These are phyloP conservation scores for Spongospora subterranea DNA, from an alignment of 208 protist genomes.

Conservation along the genomic window DNA sequence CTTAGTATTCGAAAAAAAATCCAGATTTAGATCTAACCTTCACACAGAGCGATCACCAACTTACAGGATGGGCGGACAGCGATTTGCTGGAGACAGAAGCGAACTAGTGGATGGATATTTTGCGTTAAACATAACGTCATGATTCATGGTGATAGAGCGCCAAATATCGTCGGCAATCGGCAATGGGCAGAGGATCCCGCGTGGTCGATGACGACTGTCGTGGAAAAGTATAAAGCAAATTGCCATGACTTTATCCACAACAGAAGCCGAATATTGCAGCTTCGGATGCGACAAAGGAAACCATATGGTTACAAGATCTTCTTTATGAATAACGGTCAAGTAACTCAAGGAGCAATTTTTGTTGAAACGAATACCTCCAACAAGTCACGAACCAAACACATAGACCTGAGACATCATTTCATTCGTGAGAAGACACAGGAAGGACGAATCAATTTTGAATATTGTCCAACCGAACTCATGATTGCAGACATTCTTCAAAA, in stretches of 20 bases:
- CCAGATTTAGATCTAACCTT: not conserved
- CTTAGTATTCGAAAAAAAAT: not conserved
- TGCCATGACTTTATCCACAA: not conserved
- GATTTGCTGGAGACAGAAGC: not conserved
- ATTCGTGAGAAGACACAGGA: not conserved
- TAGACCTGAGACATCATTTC: not conserved
- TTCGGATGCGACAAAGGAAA: not conserved
- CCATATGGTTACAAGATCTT: not conserved
- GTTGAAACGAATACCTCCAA: not conserved
- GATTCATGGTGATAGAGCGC: too few relatives aligned
- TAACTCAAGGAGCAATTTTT: not conserved
- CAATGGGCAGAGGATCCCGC: too few relatives aligned
- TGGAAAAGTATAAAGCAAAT: not conserved
- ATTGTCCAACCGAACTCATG: not conserved
- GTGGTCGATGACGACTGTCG: too few relatives aligned
- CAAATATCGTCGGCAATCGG: too few relatives aligned
- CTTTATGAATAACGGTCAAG: not conserved
- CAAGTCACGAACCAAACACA: not conserved
- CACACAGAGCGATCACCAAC: not conserved
- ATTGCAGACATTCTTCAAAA: constrained; percentile 9
- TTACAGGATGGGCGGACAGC: not conserved
- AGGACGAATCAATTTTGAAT: not conserved
- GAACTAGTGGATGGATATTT: not conserved
- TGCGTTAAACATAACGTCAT: not conserved
- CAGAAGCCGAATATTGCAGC: not conserved